These are phyloP conservation scores for Geum urbanum DNA, from an alignment of 306 rosid species.

Conservation along the genomic window DNA sequence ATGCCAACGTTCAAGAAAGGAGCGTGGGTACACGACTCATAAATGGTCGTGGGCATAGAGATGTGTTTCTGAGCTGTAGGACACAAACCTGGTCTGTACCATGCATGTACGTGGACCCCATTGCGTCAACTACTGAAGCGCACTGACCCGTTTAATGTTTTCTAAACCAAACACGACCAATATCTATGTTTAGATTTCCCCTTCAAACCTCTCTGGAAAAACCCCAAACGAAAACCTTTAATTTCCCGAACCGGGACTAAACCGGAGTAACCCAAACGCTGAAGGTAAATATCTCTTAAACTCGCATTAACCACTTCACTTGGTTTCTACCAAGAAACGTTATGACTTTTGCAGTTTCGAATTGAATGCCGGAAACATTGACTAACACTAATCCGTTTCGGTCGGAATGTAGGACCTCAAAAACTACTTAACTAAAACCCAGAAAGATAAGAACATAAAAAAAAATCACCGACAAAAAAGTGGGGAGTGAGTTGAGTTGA, in stretches of 20 bases:
- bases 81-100: constrained; percentile 8
- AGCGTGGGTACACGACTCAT: background rate
- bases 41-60: background rate
- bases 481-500: background rate
- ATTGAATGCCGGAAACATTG: background rate
- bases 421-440: background rate
- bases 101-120: constrained; percentile 1
- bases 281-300: background rate
- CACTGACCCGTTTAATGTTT: background rate
- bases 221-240: background rate
- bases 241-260: background rate
- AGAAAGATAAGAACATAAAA: too few relatives aligned
- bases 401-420: background rate
- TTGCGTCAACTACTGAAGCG: background rate
- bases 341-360: background rate
- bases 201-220: too few relatives aligned
- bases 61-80: background rate
- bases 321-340: background rate
- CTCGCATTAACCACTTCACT: background rate
- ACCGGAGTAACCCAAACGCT: background rate
- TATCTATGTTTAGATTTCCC: background rate
- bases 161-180: background rate
- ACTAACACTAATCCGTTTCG: background rate
- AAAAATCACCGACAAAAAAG: constrained; percentile 12
- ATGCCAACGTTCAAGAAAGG: background rate